Conservation (phyloP, 768 basidiomycete species). For the Agrocybe pediades region DNA sequence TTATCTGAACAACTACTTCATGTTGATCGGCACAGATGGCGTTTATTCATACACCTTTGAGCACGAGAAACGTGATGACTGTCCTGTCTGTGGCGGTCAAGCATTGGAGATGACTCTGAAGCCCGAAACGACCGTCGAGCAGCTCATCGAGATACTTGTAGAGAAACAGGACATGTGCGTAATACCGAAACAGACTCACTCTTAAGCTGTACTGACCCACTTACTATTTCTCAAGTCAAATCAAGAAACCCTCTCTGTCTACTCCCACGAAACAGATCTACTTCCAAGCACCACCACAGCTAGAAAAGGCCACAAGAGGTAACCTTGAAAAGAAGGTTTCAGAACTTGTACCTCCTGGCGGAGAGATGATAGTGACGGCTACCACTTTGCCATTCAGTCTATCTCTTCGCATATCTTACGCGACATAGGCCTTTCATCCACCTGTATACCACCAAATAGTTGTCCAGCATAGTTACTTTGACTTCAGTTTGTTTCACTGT, state of each 20-base stretch:
- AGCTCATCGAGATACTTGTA: slow-evolving; percentile 82
- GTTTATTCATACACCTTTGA: slow-evolving; percentile 98
- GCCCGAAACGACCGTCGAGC: slow-evolving; percentile 78
- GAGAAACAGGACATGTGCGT: slow-evolving; percentile 91
- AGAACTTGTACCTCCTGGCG: slow-evolving; percentile 77
- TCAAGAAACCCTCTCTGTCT: slow-evolving; percentile 94
- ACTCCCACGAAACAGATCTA: slow-evolving; percentile 78
- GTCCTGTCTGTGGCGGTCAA: slow-evolving; percentile 97
- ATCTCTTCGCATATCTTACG: slow-evolving; percentile 63
- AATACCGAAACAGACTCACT: slow-evolving; percentile 5
- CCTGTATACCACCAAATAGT: not conserved
- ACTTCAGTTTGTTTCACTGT: not conserved
- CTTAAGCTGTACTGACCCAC: slow-evolving; percentile 1
- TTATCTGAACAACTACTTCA: slow-evolving; percentile 96
- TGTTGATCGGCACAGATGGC: slow-evolving; percentile 96
- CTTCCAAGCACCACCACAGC: slow-evolving; percentile 90
- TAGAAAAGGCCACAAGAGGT: slow-evolving; percentile 86
- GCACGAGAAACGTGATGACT: slow-evolving; percentile 89
- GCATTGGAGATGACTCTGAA: slow-evolving; percentile 72
- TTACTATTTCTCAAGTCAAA: slow-evolving; percentile 62
- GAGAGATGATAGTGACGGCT: slow-evolving; percentile 88
- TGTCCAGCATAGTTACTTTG: not conserved
- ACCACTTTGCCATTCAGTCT: slow-evolving; percentile 85
- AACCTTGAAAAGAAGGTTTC: slow-evolving; percentile 87
- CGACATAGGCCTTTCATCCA: slow-evolving; percentile 14